phyloP scores from a whole-genome alignment of 2,329 filamentous ascomycete species.

The Fusarium sacchari region DNA sequence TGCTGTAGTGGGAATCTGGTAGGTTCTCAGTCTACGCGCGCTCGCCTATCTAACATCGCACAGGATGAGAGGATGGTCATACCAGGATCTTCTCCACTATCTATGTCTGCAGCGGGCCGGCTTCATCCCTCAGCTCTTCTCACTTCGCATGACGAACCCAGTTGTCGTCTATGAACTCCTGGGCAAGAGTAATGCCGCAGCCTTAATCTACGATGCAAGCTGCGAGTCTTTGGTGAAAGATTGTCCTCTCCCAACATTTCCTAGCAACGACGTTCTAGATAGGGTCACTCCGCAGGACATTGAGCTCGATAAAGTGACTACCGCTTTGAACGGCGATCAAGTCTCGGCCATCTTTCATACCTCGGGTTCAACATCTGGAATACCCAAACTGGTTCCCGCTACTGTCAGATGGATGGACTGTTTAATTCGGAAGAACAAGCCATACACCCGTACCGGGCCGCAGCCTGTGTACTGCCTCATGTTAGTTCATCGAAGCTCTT shows the following conservation, averaged over 20 bases:
- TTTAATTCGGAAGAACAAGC: slow-evolving; percentile 1
- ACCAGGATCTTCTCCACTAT: slow-evolving; percentile 1
- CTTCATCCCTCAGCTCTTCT: not conserved
- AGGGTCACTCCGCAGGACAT: rapidly evolving
- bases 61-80: slow-evolving; percentile 7
- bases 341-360: slow-evolving; percentile 2
- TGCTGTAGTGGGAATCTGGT: slow-evolving; percentile 9
- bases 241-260: not conserved
- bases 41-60: rapidly evolving
- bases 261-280: rapidly evolving
- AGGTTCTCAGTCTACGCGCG: rapidly evolving
- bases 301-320: not conserved
- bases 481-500: not conserved
- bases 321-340: not conserved
- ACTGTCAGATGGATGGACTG: slow-evolving; percentile 11
- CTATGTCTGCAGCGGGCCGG: not conserved
- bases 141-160: not conserved
- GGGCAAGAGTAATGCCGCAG: not conserved
- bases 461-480: not conserved
- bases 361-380: slow-evolving; percentile 1
- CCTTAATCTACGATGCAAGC: not conserved
- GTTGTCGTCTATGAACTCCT: not conserved
- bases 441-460: not conserved
- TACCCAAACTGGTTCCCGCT: slow-evolving; percentile 1
- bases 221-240: not conserved